A percentile compares a stretch with the other conserved stretches of the same genome.
Conservation (phyloP, 176 grass and related monocot species). For the Aegilops tauschii region DNA sequence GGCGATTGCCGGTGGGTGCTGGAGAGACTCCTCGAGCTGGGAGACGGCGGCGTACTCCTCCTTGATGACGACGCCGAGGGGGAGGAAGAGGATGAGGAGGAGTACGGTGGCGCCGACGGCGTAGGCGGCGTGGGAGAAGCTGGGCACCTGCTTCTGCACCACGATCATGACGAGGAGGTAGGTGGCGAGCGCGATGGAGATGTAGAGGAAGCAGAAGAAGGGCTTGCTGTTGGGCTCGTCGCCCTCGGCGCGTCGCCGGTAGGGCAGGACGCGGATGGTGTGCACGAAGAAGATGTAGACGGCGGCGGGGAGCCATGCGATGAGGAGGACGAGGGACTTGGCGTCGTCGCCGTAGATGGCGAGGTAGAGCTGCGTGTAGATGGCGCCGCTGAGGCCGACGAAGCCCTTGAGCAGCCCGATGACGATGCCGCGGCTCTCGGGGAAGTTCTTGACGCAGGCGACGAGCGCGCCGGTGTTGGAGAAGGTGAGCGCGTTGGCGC, state of each 20-base stretch:
- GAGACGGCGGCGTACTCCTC: background rate
- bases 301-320: conserved; percentile 59
- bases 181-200: conserved; percentile 15
- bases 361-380: conserved; percentile 83
- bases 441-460: conserved; percentile 66
- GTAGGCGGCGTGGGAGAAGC: conserved; percentile 1
- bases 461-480: conserved; percentile 74
- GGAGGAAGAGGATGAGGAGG: background rate
- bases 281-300: conserved; percentile 50
- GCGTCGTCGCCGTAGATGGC: conserved; percentile 52
- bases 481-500: conserved; percentile 39
- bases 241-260: background rate
- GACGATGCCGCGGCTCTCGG: conserved; percentile 65
- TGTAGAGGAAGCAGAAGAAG: conserved; percentile 19
- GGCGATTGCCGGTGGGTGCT: background rate
- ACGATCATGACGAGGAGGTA: conserved; percentile 17
- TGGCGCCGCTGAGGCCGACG: conserved; percentile 80
- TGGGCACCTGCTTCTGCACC: conserved; percentile 10
- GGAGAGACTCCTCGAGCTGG: background rate
- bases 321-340: conserved; percentile 42
- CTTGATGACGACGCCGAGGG: conserved; percentile 1
- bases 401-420: conserved; percentile 80
- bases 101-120: conserved; percentile 4
- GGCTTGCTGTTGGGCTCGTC: background rate
- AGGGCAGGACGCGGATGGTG: conserved; percentile 44